phyloP scores from a whole-genome alignment of 2,329 filamentous ascomycete species.

The Cercospora sesami region DNA sequence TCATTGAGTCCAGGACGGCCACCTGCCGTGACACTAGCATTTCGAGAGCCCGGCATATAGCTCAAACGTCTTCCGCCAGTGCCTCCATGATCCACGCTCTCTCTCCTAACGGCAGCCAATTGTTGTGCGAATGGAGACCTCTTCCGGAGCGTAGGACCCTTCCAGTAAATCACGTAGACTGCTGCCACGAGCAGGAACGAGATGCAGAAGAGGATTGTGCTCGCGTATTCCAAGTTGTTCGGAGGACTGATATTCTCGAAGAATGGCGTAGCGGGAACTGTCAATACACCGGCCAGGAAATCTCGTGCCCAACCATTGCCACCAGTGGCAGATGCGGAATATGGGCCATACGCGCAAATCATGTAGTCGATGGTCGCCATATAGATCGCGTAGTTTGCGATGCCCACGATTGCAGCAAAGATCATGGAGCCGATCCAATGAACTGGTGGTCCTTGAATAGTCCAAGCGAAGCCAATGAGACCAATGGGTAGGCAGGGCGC shows the following conservation, averaged over 20 bases:
- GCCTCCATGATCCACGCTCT: conserved; percentile 29
- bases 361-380: conserved; percentile 79
- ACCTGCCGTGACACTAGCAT: conserved; percentile 19
- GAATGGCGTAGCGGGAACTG: conserved; percentile 66
- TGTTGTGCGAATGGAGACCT: conserved; percentile 56
- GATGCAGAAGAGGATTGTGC: conserved; percentile 56
- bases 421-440: conserved; percentile 71
- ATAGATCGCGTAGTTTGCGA: conserved; percentile 62
- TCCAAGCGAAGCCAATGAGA: conserved; percentile 72
- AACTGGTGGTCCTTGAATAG: conserved; percentile 61
- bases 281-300: conserved; percentile 71
- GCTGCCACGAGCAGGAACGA: conserved; percentile 54
- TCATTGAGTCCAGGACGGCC: conserved; percentile 26
- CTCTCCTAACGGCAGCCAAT: conserved; percentile 34
- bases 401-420: conserved; percentile 67
- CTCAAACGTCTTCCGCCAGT: conserved; percentile 29
- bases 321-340: conserved; percentile 72
- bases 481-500: conserved; percentile 66
- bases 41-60: conserved; percentile 22
- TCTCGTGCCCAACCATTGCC: conserved; percentile 75
- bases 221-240: conserved; percentile 55
- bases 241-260: conserved; percentile 46
- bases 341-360: conserved; percentile 71
- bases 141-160: conserved; percentile 55
- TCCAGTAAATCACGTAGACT: conserved; percentile 60